Percentiles rank a stretch among this genome's conserved stretches.
Evolutionary conservation across 2,329 filamentous ascomycete species (phyloP).

Genomic region (Aureobasidium mangrovei): DNA sequence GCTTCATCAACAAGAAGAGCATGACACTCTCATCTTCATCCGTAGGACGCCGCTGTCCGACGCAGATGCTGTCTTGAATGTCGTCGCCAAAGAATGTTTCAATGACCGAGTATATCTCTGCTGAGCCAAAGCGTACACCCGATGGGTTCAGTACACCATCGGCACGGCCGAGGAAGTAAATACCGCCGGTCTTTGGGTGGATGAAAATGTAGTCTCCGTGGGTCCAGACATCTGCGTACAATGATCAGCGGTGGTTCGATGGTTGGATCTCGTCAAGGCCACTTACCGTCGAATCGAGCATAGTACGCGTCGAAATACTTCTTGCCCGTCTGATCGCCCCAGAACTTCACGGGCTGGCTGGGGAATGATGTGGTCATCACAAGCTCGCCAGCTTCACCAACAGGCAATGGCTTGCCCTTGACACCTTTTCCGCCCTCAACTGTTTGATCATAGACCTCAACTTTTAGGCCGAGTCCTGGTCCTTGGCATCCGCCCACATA

Average conservation of each 20-base stretch:
- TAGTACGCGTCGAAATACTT: conserved; percentile 41
- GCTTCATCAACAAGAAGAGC: conserved; percentile 51
- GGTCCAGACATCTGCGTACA: conserved; percentile 55
- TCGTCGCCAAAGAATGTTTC: conserved; percentile 55
- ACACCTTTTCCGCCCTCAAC: conserved; percentile 36
- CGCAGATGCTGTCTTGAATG: conserved; percentile 66
- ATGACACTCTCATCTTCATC: conserved; percentile 52
- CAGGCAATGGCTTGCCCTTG: conserved; percentile 44
- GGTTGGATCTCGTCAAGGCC: background rate
- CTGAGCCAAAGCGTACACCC: conserved; percentile 69
- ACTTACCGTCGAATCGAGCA: conserved; percentile 32
- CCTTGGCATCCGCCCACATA: conserved; percentile 51
- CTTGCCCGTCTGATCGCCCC: conserved; percentile 34
- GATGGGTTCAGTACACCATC: conserved; percentile 75
- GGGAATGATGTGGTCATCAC: conserved; percentile 64
- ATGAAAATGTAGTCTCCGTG: conserved; percentile 72
- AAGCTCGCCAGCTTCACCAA: conserved; percentile 65
- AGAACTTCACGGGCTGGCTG: conserved; percentile 55
- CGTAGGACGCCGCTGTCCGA: conserved; percentile 60
- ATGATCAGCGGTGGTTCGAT: background rate
- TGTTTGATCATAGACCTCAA: conserved; percentile 52
- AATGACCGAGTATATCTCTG: conserved; percentile 70
- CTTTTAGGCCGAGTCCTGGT: conserved; percentile 43
- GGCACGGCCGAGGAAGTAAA: conserved; percentile 59
- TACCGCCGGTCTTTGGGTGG: conserved; percentile 56